Evolutionary conservation across 768 basidiomycete species (phyloP), one percentile per base, ranked within the genome.

Genomic region (Mycena rosella): DNA sequence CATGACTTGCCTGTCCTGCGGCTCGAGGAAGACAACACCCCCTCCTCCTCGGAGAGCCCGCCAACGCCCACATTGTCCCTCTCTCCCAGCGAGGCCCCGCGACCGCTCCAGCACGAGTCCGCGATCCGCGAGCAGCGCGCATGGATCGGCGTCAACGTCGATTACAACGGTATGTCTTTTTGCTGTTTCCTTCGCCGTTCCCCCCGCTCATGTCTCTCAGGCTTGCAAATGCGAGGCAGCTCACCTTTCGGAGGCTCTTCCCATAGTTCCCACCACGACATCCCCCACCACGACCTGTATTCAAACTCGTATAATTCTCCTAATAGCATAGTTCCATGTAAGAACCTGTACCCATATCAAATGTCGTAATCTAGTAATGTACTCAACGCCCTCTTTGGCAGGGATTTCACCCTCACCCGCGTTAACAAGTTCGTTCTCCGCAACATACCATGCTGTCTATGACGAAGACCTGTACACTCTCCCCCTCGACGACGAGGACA

Each of bases 321-420:
- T 40, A 81, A 77, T 89, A 88, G 83, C 82, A 80, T 89, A 88
- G 87, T 86, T 79, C 79, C 86, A 86, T 89, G 90, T 91, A 91
- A 91, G 90, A 87, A 79, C 74, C 80, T 86, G 89, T 90, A 90
- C 86, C 85, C 83, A 74, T 88, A 88, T 85, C 89, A 83, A 89
- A 84, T 85, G 81, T 83, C 81, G 83, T 86, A 85, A 85, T 88
- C 82, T 72, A 86, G 87, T 87, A 89, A 88, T 85, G 83, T 86
- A 82, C 88, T 90, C 87, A 90, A 89, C 82, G 81, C 79, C 84
- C 83, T 84, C 79, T 70, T 72, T 83, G 80, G 79, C 84, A 87
- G 86, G 85, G 86, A 72, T 5, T 40, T 3, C 10, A 22, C 29
- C n/a, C 58, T 49, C 26, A 2, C 78, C 76, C 38, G 78, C 79